A percentile compares a stretch with the other conserved stretches of the same genome.
Evolutionary conservation across 208 protist species (phyloP).

Genomic region (Crithidia mellificae): DNA sequence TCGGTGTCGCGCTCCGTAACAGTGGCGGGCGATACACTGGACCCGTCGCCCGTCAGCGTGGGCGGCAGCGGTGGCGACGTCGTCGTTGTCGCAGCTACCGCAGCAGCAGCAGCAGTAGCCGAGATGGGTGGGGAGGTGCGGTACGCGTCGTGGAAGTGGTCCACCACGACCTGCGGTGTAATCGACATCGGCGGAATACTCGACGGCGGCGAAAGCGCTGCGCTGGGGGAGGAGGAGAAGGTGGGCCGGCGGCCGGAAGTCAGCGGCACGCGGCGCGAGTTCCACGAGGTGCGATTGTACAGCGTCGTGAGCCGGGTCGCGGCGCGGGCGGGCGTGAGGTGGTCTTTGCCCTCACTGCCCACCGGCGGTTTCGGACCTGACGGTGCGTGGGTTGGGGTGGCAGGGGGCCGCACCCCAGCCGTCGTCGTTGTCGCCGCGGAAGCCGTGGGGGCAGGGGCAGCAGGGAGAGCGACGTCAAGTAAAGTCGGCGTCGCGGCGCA

Average conservation of each 20-base stretch:
- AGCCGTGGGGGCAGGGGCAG: background rate
- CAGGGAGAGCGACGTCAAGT: background rate
- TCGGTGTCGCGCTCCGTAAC: too few species aligned
- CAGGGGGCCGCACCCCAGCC: too few species aligned
- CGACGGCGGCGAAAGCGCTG: conserved; percentile 3
- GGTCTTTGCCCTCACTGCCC: conserved; percentile 15
- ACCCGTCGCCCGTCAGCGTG: too few species aligned
- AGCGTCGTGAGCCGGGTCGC: background rate
- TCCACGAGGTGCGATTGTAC: background rate
- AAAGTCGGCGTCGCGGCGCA: background rate
- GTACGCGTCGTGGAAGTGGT: conserved; percentile 22
- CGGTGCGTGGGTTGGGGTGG: too few species aligned
- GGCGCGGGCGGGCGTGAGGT: conserved; percentile 6
- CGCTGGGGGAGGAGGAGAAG: background rate
- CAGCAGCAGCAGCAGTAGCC: too few species aligned
- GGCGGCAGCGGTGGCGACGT: too few species aligned
- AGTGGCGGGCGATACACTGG: too few species aligned
- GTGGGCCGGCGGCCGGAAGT: background rate
- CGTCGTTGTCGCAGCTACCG: background rate
- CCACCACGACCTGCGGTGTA: conserved; percentile 10
- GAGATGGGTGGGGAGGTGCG: too few species aligned
- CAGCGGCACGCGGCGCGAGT: background rate
- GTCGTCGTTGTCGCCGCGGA: too few species aligned
- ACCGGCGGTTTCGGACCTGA: too few species aligned
- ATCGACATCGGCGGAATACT: conserved; percentile 10